A percentile compares a stretch with the other conserved stretches of the same genome.
These are phyloP conservation scores for Dryas octopetala DNA, from an alignment of 306 rosid genomes.

Conservation along the genomic window DNA sequence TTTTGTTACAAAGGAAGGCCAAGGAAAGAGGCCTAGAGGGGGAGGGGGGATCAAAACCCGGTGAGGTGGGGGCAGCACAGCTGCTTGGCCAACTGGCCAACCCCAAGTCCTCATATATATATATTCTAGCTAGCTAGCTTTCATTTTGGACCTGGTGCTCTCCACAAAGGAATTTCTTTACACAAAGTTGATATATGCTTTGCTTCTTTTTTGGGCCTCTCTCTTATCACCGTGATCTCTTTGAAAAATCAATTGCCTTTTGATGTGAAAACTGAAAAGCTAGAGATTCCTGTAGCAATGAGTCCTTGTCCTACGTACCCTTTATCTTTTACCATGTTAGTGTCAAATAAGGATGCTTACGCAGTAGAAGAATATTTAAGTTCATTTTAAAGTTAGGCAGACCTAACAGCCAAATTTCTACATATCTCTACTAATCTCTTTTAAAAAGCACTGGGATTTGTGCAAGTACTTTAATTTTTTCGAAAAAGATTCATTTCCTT, in stretches of 20 bases:
- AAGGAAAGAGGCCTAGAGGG: too few species aligned
- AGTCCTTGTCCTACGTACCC: background rate
- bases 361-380: background rate
- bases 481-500: slow-evolving; percentile 9
- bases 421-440: background rate
- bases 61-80: too few species aligned
- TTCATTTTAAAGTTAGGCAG: background rate
- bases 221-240: slow-evolving; percentile 1
- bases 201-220: slow-evolving; percentile 3
- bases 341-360: background rate
- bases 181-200: slow-evolving; percentile 30
- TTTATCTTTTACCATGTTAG: background rate
- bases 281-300: slow-evolving; percentile 26
- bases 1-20: too few species aligned
- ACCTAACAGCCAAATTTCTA: slow-evolving; percentile 1
- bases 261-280: slow-evolving; percentile 7
- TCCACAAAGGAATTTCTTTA: slow-evolving; percentile 26
- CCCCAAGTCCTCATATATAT: too few species aligned
- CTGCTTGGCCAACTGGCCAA: too few species aligned
- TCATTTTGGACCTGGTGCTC: slow-evolving; percentile 27
- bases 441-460: background rate
- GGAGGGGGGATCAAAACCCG: too few species aligned
- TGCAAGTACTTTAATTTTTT: slow-evolving; percentile 10
- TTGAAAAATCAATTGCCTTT: slow-evolving; percentile 13
- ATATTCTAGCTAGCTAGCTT: slow-evolving; percentile 18